Evolutionary conservation across 441 rosid species (phyloP), one percentile per base, ranked within the genome.

Genomic region (Melianthus villosus): DNA sequence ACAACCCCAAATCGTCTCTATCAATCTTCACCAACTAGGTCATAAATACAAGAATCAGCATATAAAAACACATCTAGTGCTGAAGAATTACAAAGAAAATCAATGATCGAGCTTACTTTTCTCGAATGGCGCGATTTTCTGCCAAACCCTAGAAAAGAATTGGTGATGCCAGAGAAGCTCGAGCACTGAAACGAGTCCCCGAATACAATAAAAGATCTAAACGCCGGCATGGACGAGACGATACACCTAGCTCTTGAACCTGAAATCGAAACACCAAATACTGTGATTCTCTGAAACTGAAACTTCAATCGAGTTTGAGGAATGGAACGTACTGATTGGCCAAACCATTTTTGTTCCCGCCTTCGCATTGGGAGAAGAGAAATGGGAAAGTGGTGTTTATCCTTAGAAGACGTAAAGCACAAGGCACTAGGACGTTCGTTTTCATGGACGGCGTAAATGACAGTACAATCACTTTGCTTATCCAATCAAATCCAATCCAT

Each of bases 261-360:
- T 55, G 54, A 12, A 48, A 36, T 28, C 9, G 25, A 30, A 10
- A 9, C 5, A 27, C n/a, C n/a, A 4, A 3, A 23, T 11, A 2
- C 18, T 6, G 9, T 16, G 22, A 16, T 13, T 9, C 9, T 3
- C 9, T 9, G 19, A 17, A 17, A 8, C 17, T n/a, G 9, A 23
- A 35, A 23, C 39, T 13, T 7, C 37, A 11, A 16, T 8, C 7
- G 16, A 3, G 2, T 4, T 9, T 14, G 2, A 34, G 25, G 16
- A 22, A 33, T 10, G 16, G 13, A 23, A 42, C 64, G 52, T 43
- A 59, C 64, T 48, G 44, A 59, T 48, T 25, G 38, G 16, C 33
- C 51, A 53, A 33, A 12, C 51, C 56, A 53, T 59, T 34, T 39
- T 15, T 39, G 40, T 46, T 50, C 62, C 47, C 15, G 50, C 51